Base-by-base conservation (phyloP, 192 early-diverging fungal genomes). In the Kappamyces sp. region DNA sequence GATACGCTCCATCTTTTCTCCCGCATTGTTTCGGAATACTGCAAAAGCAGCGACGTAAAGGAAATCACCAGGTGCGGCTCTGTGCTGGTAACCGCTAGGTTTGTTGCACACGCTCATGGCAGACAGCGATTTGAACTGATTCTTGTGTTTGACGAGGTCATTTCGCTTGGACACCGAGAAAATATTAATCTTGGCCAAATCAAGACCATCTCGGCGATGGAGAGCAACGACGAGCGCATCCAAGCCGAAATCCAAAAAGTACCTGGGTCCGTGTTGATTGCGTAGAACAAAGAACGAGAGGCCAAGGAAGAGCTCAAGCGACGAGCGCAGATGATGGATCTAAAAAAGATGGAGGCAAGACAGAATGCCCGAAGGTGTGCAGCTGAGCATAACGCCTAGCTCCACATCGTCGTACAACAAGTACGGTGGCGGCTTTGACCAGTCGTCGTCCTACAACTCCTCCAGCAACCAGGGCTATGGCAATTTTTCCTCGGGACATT, bases 171-270 rank as follows among this genome's bases (percentile, higher is more conserved):
- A 5, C 91, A 88, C 73, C 76, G 92, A 49, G 96, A 98, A 71
- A 92, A 90, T 55, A 86, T 97, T 36, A 91, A 87, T 60, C 62
- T 97, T 32, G 79, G 85, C 63, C 91, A 94, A 73, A 85, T 99
- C n/a, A 85, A 84, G 51, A 93, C 87, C 34, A 96, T 94, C 49
- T 87, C 84, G 51, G 89, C 92, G 67, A 99, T 99, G 96, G 96
- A 99, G 71, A 90, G 87, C 73, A 91, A 97, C 60, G 96, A 99
- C 70, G 96, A 99, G 66, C 89, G 91, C 72, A 86, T 97, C 54
- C 92, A 94, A 65, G 92, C 93, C 46, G 93, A 94, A 64, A 97
- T 97, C 66, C 84, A 88, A 54, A 85, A 82, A 78, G 84, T 85
- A 70, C 57, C 49, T 54, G 37, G 7, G n/a, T 12, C 23, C 36